Evolutionary conservation across 2,329 filamentous ascomycete species (phyloP).

Genomic region (Aurifilum marmelostoma): DNA sequence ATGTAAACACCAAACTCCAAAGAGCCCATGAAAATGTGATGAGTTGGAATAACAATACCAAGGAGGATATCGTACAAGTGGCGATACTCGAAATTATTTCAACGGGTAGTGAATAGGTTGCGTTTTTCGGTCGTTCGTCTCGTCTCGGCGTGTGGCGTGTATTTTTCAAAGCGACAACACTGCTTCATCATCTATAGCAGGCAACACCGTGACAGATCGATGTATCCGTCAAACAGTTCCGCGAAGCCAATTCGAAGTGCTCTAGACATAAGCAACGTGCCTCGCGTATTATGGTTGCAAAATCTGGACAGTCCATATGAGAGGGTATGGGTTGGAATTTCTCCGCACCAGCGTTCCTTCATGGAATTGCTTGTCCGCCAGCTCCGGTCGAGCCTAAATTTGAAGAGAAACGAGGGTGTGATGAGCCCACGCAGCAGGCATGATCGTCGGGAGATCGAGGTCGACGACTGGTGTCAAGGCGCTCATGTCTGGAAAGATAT

Average conservation of each 20-base stretch:
- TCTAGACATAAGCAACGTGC: background rate
- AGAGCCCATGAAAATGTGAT: constrained; percentile 14
- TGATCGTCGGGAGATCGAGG: background rate
- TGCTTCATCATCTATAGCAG: background rate
- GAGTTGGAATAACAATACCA: constrained; percentile 17
- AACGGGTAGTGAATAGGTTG: constrained; percentile 1
- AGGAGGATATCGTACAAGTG: constrained; percentile 20
- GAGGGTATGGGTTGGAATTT: background rate
- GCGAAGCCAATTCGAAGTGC: background rate
- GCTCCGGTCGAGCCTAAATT: background rate
- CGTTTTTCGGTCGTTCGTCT: constrained; percentile 22
- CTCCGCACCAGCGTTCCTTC: background rate
- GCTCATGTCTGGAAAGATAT: constrained; percentile 8
- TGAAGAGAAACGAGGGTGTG: background rate
- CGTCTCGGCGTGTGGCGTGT: constrained; percentile 12
- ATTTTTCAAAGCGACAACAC: background rate
- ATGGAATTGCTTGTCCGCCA: background rate
- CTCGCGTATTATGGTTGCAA: background rate
- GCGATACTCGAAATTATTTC: constrained; percentile 12
- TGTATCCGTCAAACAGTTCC: background rate
- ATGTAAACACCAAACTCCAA: constrained; percentile 17
- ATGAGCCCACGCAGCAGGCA: background rate
- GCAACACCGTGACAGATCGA: background rate
- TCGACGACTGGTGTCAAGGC: background rate
- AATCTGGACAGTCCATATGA: background rate